These are phyloP conservation scores for Cadophora sp. DNA, from an alignment of 2,329 filamentous ascomycete genomes.

Conservation along the genomic window DNA sequence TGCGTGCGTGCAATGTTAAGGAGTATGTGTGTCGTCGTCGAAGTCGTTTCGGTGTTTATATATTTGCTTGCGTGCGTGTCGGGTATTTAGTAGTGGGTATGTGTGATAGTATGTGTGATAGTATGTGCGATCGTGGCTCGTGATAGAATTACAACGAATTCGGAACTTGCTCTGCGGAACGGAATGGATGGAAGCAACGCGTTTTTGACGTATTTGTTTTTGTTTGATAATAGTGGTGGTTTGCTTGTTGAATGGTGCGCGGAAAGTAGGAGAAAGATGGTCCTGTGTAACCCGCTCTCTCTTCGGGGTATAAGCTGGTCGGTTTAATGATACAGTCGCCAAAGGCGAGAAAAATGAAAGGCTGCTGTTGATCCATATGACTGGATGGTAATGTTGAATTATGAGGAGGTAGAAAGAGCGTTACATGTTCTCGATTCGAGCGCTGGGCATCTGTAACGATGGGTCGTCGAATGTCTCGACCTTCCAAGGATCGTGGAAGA, in stretches of 20 bases:
- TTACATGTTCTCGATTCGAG: slow-evolving; percentile 62
- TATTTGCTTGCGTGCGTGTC: slow-evolving; percentile 25
- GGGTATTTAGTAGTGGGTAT: slow-evolving; percentile 18
- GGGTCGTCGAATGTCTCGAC: slow-evolving; percentile 61
- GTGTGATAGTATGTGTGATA: slow-evolving; percentile 8
- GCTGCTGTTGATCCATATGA: neutral
- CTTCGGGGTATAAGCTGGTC: slow-evolving; percentile 36
- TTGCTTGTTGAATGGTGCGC: slow-evolving; percentile 12
- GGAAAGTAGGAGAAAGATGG: slow-evolving; percentile 29
- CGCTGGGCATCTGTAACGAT: slow-evolving; percentile 65
- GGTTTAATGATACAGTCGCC: slow-evolving; percentile 37
- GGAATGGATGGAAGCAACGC: slow-evolving; percentile 14
- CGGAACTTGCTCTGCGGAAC: slow-evolving; percentile 10
- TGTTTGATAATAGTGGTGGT: slow-evolving; percentile 20
- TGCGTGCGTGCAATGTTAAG: slow-evolving; percentile 14
- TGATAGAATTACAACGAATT: slow-evolving; percentile 28
- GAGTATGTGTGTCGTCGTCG: slow-evolving; percentile 24
- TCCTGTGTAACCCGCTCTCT: slow-evolving; percentile 37
- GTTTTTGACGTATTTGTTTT: slow-evolving; percentile 23
- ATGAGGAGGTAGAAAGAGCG: neutral
- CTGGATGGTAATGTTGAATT: slow-evolving; percentile 11
- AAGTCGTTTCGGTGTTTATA: slow-evolving; percentile 24
- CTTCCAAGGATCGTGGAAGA: slow-evolving; percentile 64
- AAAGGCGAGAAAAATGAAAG: slow-evolving; percentile 30
- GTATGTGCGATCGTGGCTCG: slow-evolving; percentile 36